phyloP scores from a whole-genome alignment of 1,284 basidiomycete genomes.

The Schizophyllum amplum region DNA sequence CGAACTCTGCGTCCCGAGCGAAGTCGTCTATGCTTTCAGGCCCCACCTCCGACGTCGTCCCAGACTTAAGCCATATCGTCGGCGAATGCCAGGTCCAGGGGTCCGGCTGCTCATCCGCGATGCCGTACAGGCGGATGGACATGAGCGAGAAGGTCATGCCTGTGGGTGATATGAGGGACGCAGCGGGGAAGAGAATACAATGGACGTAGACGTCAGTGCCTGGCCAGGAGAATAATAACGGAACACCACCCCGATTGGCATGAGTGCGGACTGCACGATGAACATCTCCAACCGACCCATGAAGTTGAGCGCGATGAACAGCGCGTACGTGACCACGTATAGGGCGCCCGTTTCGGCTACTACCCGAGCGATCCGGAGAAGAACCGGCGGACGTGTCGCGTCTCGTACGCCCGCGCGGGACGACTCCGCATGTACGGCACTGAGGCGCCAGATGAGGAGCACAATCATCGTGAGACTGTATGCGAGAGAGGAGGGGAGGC shows the following conservation, averaged over 20 bases:
- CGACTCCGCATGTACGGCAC: background rate
- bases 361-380: background rate
- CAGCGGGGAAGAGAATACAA: too few relatives aligned
- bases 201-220: background rate
- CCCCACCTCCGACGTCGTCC: too few relatives aligned
- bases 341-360: background rate
- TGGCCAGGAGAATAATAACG: too few relatives aligned
- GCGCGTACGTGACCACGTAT: background rate
- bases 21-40: too few relatives aligned
- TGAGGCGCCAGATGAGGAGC: background rate
- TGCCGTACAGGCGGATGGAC: background rate
- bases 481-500: background rate
- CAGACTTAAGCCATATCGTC: background rate
- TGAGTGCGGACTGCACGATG: background rate
- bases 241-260: background rate
- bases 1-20: too few relatives aligned
- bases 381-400: background rate
- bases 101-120: background rate
- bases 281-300: constrained; percentile 1
- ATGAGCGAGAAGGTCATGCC: background rate
- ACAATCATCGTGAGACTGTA: background rate
- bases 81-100: background rate
- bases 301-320: constrained; percentile 10
- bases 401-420: background rate
- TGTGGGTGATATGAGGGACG: too few relatives aligned